Evolutionary conservation across 192 early-diverging fungal genomes (phyloP), one percentile per base, ranked within the genome.

Genomic region (Coemansia nantahalensis): DNA sequence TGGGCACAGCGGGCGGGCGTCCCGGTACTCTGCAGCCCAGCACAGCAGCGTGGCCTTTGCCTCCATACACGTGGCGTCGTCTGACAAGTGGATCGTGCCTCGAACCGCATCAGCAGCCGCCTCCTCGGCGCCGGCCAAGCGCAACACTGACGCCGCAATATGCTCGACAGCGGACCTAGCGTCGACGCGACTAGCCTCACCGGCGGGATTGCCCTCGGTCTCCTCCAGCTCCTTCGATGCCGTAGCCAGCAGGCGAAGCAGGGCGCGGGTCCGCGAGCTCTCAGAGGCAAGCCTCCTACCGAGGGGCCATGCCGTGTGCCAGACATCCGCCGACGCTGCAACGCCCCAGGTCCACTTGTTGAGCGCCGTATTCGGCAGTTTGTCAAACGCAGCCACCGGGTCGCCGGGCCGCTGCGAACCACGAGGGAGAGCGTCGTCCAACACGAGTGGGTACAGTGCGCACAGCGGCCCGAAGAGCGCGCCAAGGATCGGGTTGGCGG

Each of bases 221-320:
- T 50, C 24, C 24, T 16, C 24, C 16, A 39, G 6, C 17, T 17
- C 18, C 1, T 10, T 13, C 11, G 28, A 36, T 6, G 49, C 11
- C 8, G 23, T 17, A 12, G 35, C 26, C 12, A 64, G 14, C 12
- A 51, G 30, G n/a, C 10, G 8, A 17, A 54, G 24, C 17, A 70
- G 23, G 2, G 40, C 48, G 19, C 61, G 68, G 44, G 59, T 71
- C 23, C 68, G 40, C 10, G 54, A 49, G 2, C 57, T 56, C 33
- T 71, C 68, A 10, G 68, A 51, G 17, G 61, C 48, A 14, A 71
- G 39, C 4, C 61, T 56, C 52, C 60, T 71, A 22, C 68, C 68
- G 17, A 64, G 33, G 3, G 68, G 68, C 68, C 68, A 71, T 14
- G 18, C 4, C 7, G 38, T 26, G 16, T 35, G 50, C 68, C 68